Evolutionary conservation across 106 monocot genomes (phyloP), one percentile per base, ranked within the genome.

Genomic region (Dioscorea zingiberensis): DNA sequence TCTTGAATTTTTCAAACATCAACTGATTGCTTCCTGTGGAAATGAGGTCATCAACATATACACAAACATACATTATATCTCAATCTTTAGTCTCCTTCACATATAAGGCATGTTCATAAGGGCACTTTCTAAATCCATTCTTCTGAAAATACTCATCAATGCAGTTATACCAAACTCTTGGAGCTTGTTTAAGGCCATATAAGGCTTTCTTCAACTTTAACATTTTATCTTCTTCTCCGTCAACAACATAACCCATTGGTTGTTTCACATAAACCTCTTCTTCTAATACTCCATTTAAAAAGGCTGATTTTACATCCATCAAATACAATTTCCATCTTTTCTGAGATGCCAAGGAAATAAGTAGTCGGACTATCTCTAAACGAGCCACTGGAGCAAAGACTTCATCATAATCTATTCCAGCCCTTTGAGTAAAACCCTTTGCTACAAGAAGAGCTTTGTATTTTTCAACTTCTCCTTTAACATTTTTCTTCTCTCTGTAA

Each of bases 21-120:
- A 4, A 27, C 13, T 15, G 6, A 15, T 21, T 47, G 26, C 27
- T 59, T 4, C 46, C 44, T 47, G 25, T 69, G 24, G 47, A 69
- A 0, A 69, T 25, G 5, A 69, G 5, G 45, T 69, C 59, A 57
- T 69, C 58, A 3, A 69, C 58, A 69, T 69, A 59, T 17, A 69
- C 0, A 14, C 44, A 69, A 8, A 59, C 19, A 7, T 12, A 46
- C 21, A 59, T 49, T 49, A 16, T 49, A n/a, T 49, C 13, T 16
- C 13, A 2, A 2, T n/a, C 3, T 49, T 14, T n/a, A 16, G 13
- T 2, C n/a, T n/a, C n/a, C n/a, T n/a, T n/a, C n/a, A n/a, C n/a
- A n/a, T n/a, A n/a, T n/a, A n/a, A n/a, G n/a, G n/a, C n/a, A n/a
- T n/a, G n/a, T n/a, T n/a, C n/a, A n/a, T n/a, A n/a, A n/a, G n/a